Conservation (phyloP, 2,329 filamentous ascomycete genomes). For the Stachybotrys echinatus region DNA sequence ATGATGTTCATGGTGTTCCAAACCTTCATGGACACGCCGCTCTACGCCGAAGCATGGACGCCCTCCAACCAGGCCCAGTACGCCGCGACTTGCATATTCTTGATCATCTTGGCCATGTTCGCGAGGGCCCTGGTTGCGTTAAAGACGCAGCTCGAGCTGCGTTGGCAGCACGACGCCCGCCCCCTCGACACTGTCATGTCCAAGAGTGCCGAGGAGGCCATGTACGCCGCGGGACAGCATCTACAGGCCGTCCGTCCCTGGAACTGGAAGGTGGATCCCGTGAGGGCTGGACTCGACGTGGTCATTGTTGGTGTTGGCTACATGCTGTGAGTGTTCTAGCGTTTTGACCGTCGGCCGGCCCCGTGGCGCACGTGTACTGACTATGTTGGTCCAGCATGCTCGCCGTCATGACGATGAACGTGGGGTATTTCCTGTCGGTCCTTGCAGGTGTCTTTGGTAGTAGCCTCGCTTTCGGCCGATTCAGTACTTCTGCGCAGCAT, state of each 20-base stretch:
- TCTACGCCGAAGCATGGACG: conserved; percentile 65
- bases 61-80: conserved; percentile 67
- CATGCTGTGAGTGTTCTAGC: conserved; percentile 67
- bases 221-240: conserved; percentile 63
- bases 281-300: conserved; percentile 66
- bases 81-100: conserved; percentile 86
- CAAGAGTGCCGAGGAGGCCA: conserved; percentile 71
- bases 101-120: conserved; percentile 68
- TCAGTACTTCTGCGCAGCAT: conserved; percentile 21
- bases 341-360: too few species aligned
- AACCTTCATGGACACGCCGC: conserved; percentile 39
- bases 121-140: conserved; percentile 68
- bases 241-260: conserved; percentile 58
- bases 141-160: conserved; percentile 56
- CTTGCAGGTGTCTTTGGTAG: conserved; percentile 79
- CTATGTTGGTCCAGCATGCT: conserved; percentile 64
- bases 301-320: conserved; percentile 75
- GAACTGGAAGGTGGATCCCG: conserved; percentile 73
- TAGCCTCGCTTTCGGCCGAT: conserved; percentile 74
- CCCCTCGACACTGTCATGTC: conserved; percentile 73
- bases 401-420: conserved; percentile 84
- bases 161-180: conserved; percentile 58
- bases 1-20: conserved; percentile 57
- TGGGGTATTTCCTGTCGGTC: conserved; percentile 80
- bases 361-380: too few species aligned